Percentiles rank a stretch among this genome's conserved stretches.
These are phyloP conservation scores for Pholiota conissans DNA, from an alignment of 768 basidiomycete genomes.

Conservation along the genomic window DNA sequence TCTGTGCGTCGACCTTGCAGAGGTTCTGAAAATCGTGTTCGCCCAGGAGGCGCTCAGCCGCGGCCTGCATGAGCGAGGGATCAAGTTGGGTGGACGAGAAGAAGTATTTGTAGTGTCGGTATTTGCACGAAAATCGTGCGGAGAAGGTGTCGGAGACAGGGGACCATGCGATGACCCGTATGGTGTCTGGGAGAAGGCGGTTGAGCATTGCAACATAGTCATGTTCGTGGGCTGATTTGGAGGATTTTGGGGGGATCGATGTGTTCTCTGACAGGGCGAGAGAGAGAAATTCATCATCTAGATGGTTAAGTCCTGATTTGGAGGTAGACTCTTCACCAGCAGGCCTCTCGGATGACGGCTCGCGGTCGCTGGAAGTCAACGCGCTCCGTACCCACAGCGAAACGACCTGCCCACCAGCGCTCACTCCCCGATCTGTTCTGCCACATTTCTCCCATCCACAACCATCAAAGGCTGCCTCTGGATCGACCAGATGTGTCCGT, in stretches of 20 bases:
- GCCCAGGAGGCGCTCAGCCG: constrained; percentile 71
- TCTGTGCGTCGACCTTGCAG: constrained; percentile 89
- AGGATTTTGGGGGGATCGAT: constrained; percentile 15
- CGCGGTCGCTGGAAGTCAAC: constrained; percentile 26
- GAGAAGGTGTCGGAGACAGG: constrained; percentile 80
- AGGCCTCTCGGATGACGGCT: background rate
- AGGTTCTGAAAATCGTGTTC: constrained; percentile 96
- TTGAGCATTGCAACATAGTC: constrained; percentile 84
- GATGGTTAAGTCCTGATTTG: constrained; percentile 4
- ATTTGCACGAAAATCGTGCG: constrained; percentile 83
- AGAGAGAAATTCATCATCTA: constrained; percentile 41
- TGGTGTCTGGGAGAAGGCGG: constrained; percentile 82
- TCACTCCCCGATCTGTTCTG: constrained; percentile 93
- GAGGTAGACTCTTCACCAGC: background rate
- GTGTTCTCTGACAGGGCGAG: constrained; percentile 27
- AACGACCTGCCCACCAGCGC: constrained; percentile 90
- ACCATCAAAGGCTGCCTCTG: constrained; percentile 71
- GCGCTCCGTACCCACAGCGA: constrained; percentile 88
- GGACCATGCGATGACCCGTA: constrained; percentile 93
- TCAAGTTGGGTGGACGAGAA: constrained; percentile 74
- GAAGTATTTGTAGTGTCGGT: constrained; percentile 97
- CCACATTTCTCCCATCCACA: constrained; percentile 93
- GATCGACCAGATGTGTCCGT: constrained; percentile 76
- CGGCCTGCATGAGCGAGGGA: constrained; percentile 72
- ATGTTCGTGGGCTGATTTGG: constrained; percentile 47